Conservation (phyloP, 2,329 filamentous ascomycete genomes). For the Berkeleyomyces rouxiae region DNA sequence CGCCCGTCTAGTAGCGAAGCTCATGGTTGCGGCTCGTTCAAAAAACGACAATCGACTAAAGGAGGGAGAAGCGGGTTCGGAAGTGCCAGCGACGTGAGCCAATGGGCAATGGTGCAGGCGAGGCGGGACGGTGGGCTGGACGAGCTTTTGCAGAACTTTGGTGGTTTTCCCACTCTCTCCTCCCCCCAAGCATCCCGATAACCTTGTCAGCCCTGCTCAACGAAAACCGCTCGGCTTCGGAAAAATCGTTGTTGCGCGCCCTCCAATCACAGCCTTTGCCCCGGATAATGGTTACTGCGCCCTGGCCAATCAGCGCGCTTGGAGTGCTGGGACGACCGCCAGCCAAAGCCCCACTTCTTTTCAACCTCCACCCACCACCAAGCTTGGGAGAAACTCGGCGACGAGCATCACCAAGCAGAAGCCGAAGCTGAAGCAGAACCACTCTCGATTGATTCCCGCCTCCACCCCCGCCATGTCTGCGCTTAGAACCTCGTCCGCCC, state of each 20-base stretch:
- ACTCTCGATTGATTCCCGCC: background rate
- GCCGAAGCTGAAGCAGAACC: too few species aligned
- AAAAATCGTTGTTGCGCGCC: constrained; percentile 27
- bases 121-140: constrained; percentile 13
- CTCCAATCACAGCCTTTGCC: constrained; percentile 25
- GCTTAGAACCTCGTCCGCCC: background rate
- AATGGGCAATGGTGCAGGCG: constrained; percentile 13
- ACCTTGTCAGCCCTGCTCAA: constrained; percentile 16
- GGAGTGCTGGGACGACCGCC: background rate
- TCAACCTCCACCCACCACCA: background rate
- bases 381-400: background rate
- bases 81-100: constrained; percentile 8
- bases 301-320: too few species aligned
- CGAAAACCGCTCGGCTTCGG: constrained; percentile 35
- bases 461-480: constrained; percentile 1
- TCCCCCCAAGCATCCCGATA: constrained; percentile 8
- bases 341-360: background rate
- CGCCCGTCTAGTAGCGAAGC: constrained; percentile 76
- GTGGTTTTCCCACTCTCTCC: background rate
- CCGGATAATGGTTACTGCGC: too few species aligned
- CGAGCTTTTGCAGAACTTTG: constrained; percentile 13
- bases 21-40: constrained; percentile 40
- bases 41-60: background rate
- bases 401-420: constrained; percentile 5
- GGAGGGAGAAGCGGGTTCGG: constrained; percentile 12